Evolutionary conservation across 2,329 filamentous ascomycete genomes (phyloP).

Genomic region (Xylariaceae sp.): DNA sequence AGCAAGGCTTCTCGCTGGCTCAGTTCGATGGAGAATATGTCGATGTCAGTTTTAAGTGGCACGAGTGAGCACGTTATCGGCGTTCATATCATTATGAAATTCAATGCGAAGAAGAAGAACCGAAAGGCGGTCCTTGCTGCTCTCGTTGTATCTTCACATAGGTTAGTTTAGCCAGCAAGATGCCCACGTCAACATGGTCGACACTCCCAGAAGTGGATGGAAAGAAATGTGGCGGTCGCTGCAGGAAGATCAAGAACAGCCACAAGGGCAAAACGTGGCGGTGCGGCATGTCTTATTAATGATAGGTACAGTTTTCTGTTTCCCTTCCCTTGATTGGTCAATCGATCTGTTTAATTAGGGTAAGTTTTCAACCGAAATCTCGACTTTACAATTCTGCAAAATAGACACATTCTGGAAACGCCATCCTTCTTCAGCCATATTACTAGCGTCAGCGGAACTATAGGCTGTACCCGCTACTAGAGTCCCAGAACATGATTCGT

Average conservation of each 20-base stretch:
- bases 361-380: too few species aligned
- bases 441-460: too few species aligned
- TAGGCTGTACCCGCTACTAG: too few species aligned
- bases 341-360: too few species aligned
- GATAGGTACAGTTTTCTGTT: neutral
- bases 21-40: neutral
- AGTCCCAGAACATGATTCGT: too few species aligned
- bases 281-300: slow-evolving; percentile 9
- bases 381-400: too few species aligned
- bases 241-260: neutral
- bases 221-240: slow-evolving; percentile 8
- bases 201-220: slow-evolving; percentile 20
- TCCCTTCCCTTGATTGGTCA: too few species aligned
- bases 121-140: neutral
- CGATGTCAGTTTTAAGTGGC: neutral
- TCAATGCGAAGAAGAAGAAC: neutral
- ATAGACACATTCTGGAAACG: too few species aligned
- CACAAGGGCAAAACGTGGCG: slow-evolving; percentile 16
- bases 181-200: slow-evolving; percentile 29
- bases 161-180: slow-evolving; percentile 30
- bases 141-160: slow-evolving; percentile 1
- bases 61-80: neutral
- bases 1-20: neutral
- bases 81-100: neutral
- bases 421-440: too few species aligned